Conservation (phyloP, 441 rosid species). For the Pelargonium australe region DNA sequence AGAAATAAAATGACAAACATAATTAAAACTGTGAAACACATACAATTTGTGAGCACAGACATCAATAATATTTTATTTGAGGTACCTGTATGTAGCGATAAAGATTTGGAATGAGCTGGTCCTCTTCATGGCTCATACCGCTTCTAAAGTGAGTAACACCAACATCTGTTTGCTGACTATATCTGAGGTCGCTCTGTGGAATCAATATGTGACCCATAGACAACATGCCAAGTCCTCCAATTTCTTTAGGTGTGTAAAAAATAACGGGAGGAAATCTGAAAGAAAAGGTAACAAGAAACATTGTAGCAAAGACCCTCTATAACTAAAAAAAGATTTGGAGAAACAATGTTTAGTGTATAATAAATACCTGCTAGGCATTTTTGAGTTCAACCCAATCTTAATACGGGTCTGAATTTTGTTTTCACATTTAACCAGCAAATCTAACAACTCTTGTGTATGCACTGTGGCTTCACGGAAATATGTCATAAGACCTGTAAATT, state of each 20-base stretch:
- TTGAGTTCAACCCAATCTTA: conserved; percentile 93
- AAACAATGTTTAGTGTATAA: not conserved
- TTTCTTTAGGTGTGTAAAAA: conserved; percentile 97
- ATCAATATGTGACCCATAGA: conserved; percentile 99
- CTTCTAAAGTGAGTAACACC: conserved; percentile 99
- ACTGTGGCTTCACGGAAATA: conserved; percentile 99
- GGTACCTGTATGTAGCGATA: conserved; percentile 88
- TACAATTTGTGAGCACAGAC: no score
- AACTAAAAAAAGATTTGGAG: no score
- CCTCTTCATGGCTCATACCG: conserved; percentile 99
- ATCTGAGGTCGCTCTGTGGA: conserved; percentile 96
- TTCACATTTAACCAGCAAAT: conserved; percentile 94
- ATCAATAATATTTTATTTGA: not conserved
- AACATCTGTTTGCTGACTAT: conserved; percentile 98
- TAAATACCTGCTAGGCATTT: conserved; percentile 90
- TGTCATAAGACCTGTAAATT: conserved; percentile 79
- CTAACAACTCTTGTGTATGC: conserved; percentile 96
- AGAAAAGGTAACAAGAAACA: not conserved
- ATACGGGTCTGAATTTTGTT: conserved; percentile 96
- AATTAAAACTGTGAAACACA: conserved; percentile 11
- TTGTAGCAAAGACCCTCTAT: no score
- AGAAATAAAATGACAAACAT: conserved; percentile 12
- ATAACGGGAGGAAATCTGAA: conserved; percentile 96
- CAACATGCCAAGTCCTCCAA: conserved; percentile 97
- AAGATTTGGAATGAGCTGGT: conserved; percentile 96